phyloP scores from a whole-genome alignment of 1,284 basidiomycete genomes.

The Ganoderma sp. region DNA sequence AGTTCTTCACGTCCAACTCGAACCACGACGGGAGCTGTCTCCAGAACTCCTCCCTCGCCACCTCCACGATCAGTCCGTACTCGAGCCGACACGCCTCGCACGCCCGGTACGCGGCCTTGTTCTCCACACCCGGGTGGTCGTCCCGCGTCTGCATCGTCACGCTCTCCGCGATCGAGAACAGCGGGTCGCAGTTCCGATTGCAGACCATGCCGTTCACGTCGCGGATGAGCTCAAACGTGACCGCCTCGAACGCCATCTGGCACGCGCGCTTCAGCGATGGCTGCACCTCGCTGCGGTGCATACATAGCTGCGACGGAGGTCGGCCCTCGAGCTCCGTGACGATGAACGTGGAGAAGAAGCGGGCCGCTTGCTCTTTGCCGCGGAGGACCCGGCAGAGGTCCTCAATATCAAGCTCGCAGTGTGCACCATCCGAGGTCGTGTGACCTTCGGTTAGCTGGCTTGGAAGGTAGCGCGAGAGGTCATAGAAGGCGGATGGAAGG shows the following conservation, averaged over 20 bases:
- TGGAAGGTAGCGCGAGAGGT: conserved; percentile 54
- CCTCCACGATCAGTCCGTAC: conserved; percentile 60
- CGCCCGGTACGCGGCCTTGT: conserved; percentile 52
- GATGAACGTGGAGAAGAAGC: conserved; percentile 76
- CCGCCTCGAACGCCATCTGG: conserved; percentile 70
- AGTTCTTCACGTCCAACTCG: conserved; percentile 56
- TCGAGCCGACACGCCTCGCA: conserved; percentile 70
- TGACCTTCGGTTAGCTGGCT: conserved; percentile 48
- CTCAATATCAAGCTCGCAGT: conserved; percentile 48
- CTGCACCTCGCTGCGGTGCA: conserved; percentile 53
- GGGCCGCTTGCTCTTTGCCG: conserved; percentile 71
- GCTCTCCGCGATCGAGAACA: conserved; percentile 70
- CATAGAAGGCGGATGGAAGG: conserved; percentile 57
- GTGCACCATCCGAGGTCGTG: conserved; percentile 36
- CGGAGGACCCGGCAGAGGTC: conserved; percentile 65
- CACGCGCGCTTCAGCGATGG: conserved; percentile 56
- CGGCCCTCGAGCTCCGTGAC: conserved; percentile 72
- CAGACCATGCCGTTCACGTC: conserved; percentile 72
- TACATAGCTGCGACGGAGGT: conserved; percentile 54
- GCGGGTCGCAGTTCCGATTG: conserved; percentile 68
- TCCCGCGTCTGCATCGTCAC: conserved; percentile 65
- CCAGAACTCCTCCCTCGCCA: conserved; percentile 68
- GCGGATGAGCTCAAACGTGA: conserved; percentile 72
- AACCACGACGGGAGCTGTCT: conserved; percentile 68
- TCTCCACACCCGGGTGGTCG: conserved; percentile 49